Evolutionary conservation across 768 basidiomycete species (phyloP).

Genomic region (Clathrus columnatus): DNA sequence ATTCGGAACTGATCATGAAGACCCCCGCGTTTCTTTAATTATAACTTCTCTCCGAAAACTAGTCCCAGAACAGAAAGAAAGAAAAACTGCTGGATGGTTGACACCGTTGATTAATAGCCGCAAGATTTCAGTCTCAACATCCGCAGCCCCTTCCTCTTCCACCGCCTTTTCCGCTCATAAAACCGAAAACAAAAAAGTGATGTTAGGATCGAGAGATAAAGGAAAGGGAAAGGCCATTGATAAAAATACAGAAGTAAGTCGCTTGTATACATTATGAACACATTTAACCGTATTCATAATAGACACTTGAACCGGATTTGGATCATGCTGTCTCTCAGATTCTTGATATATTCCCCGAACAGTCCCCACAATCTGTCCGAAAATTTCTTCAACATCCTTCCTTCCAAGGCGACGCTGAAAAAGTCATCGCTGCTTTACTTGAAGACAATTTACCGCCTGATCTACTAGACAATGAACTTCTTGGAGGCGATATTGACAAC

Average conservation of each 20-base stretch:
- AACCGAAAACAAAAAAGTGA: no score
- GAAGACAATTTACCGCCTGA: conserved; percentile 55
- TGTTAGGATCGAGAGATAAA: conserved; percentile 37
- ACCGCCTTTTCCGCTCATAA: conserved; percentile 41
- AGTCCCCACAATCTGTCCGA: conserved; percentile 46
- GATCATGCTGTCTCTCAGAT: conserved; percentile 60
- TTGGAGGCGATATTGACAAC: conserved; percentile 15
- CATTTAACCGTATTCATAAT: background rate
- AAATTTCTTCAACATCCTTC: conserved; percentile 42
- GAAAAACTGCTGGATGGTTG: conserved; percentile 6
- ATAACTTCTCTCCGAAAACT: conserved; percentile 37
- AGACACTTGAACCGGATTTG: conserved; percentile 33
- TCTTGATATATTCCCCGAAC: conserved; percentile 66
- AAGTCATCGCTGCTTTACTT: conserved; percentile 61
- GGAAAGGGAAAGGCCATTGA: conserved; percentile 24
- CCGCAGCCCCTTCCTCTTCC: conserved; percentile 56
- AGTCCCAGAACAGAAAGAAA: conserved; percentile 23
- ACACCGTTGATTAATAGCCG: background rate
- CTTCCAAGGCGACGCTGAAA: conserved; percentile 49
- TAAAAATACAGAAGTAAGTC: no score
- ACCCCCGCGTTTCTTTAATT: conserved; percentile 49
- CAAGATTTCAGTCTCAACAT: background rate
- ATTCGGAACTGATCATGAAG: conserved; percentile 37
- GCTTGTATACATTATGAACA: no score
- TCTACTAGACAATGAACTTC: conserved; percentile 4